Percentiles rank a stretch among this genome's conserved stretches.
Conservation (phyloP, 2,329 filamentous ascomycete species). For the Cladosporium halotolerans region DNA sequence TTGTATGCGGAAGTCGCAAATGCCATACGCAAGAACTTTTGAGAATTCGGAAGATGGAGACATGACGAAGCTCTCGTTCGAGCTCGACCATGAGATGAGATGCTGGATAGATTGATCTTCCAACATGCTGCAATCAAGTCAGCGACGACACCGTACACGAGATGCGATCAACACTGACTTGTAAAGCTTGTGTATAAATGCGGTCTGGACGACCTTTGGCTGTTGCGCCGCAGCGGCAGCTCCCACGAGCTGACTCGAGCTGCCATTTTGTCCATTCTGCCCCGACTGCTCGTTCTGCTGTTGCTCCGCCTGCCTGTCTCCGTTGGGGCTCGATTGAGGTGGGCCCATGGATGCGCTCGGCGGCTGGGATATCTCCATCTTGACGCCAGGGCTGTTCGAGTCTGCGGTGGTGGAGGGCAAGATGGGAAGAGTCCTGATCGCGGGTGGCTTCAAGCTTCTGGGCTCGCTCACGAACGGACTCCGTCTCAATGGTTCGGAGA, state of each 20-base stretch:
- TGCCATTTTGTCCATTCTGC: conserved; percentile 9
- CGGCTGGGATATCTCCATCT: conserved; percentile 27
- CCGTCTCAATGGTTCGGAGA: conserved; percentile 34
- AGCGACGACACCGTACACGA: conserved; percentile 18
- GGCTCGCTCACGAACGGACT: conserved; percentile 26
- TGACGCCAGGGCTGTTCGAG: conserved; percentile 15
- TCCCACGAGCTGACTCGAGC: conserved; percentile 34
- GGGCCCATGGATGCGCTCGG: conserved; percentile 23
- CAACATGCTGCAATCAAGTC: conserved; percentile 66
- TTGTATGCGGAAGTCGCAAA: background rate
- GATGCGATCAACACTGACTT: conserved; percentile 59
- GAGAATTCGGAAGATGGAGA: conserved; percentile 95
- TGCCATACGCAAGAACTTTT: conserved; percentile 86
- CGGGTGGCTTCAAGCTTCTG: conserved; percentile 17
- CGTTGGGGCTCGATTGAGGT: conserved; percentile 25
- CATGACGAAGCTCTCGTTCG: conserved; percentile 97
- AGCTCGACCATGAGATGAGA: conserved; percentile 90
- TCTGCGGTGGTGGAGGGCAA: conserved; percentile 23
- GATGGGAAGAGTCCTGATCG: conserved; percentile 25
- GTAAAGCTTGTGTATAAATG: conserved; percentile 98
- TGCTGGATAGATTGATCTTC: conserved; percentile 91
- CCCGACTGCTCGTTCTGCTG: conserved; percentile 14
- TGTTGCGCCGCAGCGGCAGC: conserved; percentile 75
- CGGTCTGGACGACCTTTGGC: conserved; percentile 95
- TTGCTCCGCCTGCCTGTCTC: conserved; percentile 20